Base-by-base conservation (phyloP, 345 rosid species). In the Conringia planisiliqua region DNA sequence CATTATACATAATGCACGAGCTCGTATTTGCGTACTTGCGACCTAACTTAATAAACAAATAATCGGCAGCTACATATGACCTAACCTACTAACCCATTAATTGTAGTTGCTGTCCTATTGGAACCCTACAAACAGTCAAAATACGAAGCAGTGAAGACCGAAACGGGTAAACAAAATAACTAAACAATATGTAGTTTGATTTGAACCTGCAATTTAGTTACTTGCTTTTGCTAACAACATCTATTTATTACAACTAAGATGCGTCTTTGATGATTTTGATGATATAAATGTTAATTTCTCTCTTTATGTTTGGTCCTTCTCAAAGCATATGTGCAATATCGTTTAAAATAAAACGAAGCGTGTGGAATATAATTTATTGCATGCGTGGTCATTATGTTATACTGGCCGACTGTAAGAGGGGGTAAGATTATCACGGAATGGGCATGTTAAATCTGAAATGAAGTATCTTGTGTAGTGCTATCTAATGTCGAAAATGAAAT, bases 1-100 rank as follows among this genome's bases (percentile, higher is more conserved):
- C 29, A 66, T 67, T 30, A 40, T 50, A 9, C 43, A 67, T 59
- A 26, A 27, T 32, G 16, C 30, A 48, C 33, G 72, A 17, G 12
- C 20, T 14, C 10, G 12, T 10, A 32, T 3, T 11, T n/a, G 40
- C n/a, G 3, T 20, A 62, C 42, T 24, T 61, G 27, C 42, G 70
- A 24, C 77, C 36, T 52, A 52, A 52, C 18, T 51, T 12, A 0
- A 33, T 20, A 68, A 26, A 48, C 24, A 71, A 47, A 17, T 13
- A 72, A 54, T 42, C 56, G 56, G 27, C 7, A 44, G 71, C 58
- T 73, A 64, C 58, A 10, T 66, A 67, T 10, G 42, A 66, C 78
- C 61, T 47, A 74, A 66, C 61, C 13, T 66, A 66, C 51, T 48
- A 11, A n/a, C 38, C 40, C 71, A 56, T 35, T 40, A 9, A 47